Conservation (phyloP, 495 filamentous ascomycete genomes). For the Penicillium cosmopolitanum region DNA sequence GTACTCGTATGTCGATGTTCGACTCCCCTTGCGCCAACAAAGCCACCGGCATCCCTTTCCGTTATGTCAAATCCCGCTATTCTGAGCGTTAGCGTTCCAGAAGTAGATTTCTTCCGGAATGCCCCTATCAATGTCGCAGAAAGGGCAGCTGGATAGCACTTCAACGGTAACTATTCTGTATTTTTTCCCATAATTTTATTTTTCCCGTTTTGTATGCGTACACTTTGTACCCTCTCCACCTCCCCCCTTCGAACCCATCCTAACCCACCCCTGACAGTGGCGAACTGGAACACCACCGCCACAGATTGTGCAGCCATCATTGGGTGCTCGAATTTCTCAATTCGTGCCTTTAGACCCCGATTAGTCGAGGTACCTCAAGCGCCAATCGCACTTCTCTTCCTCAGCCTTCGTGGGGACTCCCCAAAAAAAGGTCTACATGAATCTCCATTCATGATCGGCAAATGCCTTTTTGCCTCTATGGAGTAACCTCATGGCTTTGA, state of each 20-base stretch:
- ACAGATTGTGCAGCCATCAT: constrained; percentile 7
- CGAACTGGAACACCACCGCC: constrained; percentile 16
- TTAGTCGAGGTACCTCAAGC: neutral
- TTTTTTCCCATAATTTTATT: constrained; percentile 11
- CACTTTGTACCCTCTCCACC: constrained; percentile 7
- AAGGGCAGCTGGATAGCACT: neutral
- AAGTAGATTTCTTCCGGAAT: constrained; percentile 1
- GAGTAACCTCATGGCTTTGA: neutral
- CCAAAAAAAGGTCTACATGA: neutral
- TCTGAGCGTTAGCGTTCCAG: neutral
- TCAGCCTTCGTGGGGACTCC: constrained; percentile 1
- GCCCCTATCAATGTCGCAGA: neutral
- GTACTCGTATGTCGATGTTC: neutral
- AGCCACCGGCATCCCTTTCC: neutral
- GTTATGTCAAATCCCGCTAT: constrained; percentile 6
- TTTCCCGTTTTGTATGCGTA: constrained; percentile 10
- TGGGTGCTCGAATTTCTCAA: constrained; percentile 9
- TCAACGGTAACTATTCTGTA: constrained; percentile 6
- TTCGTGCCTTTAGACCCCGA: neutral
- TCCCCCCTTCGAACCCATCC: constrained; percentile 9
- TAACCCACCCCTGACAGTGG: constrained; percentile 25
- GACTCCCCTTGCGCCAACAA: neutral
- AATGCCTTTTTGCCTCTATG: neutral
- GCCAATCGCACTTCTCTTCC: neutral
- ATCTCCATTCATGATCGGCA: neutral